A percentile compares a stretch with the other conserved stretches of the same genome.
Evolutionary conservation across 2,329 filamentous ascomycete genomes (phyloP).

Genomic region (Phaeosphaeriaceae sp.): DNA sequence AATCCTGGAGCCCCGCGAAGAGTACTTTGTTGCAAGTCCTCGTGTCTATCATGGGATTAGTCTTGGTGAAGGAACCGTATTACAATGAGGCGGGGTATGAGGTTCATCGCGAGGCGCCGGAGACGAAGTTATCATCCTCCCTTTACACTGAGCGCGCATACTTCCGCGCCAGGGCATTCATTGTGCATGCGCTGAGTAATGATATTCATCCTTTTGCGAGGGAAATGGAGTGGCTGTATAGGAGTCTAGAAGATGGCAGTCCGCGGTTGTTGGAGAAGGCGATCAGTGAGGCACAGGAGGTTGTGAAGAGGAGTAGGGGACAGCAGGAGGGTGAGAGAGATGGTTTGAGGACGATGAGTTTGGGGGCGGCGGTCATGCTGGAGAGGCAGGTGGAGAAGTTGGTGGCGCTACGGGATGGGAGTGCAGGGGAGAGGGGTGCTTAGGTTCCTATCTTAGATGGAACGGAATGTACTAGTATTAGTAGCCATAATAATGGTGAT

Average conservation of each 20-base stretch:
- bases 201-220: slow-evolving; percentile 57
- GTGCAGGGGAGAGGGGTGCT: too few relatives aligned
- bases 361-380: slow-evolving; percentile 56
- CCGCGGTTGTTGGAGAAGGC: slow-evolving; percentile 55
- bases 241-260: slow-evolving; percentile 39
- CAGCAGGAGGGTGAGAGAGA: slow-evolving; percentile 44
- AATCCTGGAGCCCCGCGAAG: slow-evolving; percentile 61
- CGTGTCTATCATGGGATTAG: slow-evolving; percentile 65
- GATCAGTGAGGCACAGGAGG: slow-evolving; percentile 51
- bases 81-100: slow-evolving; percentile 72
- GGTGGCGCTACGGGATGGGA: slow-evolving; percentile 27
- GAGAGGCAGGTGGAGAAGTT: slow-evolving; percentile 51
- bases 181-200: slow-evolving; percentile 55
- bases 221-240: slow-evolving; percentile 63
- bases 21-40: slow-evolving; percentile 66
- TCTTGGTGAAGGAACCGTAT: slow-evolving; percentile 67
- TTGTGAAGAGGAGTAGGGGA: slow-evolving; percentile 50
- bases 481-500: too few relatives aligned
- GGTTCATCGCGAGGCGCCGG: slow-evolving; percentile 55
- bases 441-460: too few relatives aligned
- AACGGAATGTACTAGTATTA: too few relatives aligned
- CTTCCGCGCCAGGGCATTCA: slow-evolving; percentile 61
- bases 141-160: slow-evolving; percentile 65
- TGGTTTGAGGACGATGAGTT: slow-evolving; percentile 57
- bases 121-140: slow-evolving; percentile 55